Conservation (phyloP, 805 yeast genomes). For the Zygosaccharomyces bisporus region DNA sequence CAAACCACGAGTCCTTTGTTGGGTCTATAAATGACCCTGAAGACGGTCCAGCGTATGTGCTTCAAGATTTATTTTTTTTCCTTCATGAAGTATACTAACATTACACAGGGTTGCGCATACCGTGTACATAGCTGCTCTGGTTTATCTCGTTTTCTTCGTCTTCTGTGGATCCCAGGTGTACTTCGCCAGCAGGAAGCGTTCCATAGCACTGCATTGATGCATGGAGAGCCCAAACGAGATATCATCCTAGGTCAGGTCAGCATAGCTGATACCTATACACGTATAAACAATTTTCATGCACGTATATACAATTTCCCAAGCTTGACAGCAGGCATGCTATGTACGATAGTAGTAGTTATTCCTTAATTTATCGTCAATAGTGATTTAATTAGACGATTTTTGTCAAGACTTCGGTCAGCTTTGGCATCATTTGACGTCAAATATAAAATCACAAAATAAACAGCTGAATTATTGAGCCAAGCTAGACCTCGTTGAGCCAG, state of each 20-base stretch:
- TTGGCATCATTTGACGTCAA: constrained; percentile 1
- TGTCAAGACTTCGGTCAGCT: constrained; percentile 1
- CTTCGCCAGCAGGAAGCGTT: constrained; percentile 56
- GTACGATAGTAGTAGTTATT: constrained; percentile 3
- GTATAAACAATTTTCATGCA: no score
- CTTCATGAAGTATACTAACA: constrained; percentile 8
- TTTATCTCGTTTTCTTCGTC: constrained; percentile 72
- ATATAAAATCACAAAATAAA: neutral
- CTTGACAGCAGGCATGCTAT: neutral
- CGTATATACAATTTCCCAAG: neutral
- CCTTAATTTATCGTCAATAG: constrained; percentile 3
- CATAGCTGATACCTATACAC: no score
- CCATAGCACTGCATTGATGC: constrained; percentile 50
- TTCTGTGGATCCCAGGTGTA: constrained; percentile 88
- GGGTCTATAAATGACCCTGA: constrained; percentile 89
- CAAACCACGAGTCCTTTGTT: constrained; percentile 84
- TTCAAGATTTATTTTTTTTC: constrained; percentile 2
- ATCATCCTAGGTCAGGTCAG: no score
- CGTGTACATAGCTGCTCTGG: constrained; percentile 81
- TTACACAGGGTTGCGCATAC: constrained; percentile 72
- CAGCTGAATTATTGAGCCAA: neutral
- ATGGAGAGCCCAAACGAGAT: no score
- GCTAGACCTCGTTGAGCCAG: neutral
- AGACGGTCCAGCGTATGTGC: constrained; percentile 71
- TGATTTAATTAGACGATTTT: constrained; percentile 1